Evolutionary conservation across 345 rosid genomes (phyloP).

Genomic region (Syzygium aqueum): DNA sequence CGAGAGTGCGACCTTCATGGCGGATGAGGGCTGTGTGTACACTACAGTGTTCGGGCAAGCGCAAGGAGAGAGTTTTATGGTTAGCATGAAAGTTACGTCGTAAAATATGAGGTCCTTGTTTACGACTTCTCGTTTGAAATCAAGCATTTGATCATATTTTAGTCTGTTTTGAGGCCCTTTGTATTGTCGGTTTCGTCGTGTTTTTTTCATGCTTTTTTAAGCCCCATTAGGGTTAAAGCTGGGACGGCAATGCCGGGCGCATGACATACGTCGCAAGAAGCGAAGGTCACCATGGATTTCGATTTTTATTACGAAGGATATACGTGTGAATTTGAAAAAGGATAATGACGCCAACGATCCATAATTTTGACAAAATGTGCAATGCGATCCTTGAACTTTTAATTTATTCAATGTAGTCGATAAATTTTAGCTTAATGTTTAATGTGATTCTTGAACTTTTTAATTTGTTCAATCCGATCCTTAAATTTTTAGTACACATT

Average conservation of each 20-base stretch:
- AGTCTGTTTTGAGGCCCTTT: neutral
- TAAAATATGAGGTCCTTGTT: neutral
- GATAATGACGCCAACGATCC: neutral
- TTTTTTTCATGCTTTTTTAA: neutral
- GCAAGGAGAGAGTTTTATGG: neutral
- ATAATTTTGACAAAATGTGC: neutral
- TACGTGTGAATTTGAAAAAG: too few species aligned
- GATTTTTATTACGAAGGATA: neutral
- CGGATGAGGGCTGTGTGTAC: neutral
- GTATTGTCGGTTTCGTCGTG: neutral
- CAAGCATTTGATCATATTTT: neutral
- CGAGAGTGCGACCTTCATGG: conserved; percentile 7
- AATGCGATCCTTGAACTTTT: neutral
- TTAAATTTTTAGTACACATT: rapidly evolving
- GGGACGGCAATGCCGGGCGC: neutral
- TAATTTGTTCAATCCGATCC: too few species aligned
- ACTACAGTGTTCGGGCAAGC: neutral
- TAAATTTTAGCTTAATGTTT: neutral
- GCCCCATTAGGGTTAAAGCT: neutral
- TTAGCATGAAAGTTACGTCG: neutral
- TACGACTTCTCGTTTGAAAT: neutral
- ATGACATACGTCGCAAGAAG: neutral
- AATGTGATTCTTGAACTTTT: neutral
- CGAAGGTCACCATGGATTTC: neutral
- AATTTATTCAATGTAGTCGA: too few species aligned